Conservation (phyloP, 257 asterid genomes). For the Solanum bulbocastanum region DNA sequence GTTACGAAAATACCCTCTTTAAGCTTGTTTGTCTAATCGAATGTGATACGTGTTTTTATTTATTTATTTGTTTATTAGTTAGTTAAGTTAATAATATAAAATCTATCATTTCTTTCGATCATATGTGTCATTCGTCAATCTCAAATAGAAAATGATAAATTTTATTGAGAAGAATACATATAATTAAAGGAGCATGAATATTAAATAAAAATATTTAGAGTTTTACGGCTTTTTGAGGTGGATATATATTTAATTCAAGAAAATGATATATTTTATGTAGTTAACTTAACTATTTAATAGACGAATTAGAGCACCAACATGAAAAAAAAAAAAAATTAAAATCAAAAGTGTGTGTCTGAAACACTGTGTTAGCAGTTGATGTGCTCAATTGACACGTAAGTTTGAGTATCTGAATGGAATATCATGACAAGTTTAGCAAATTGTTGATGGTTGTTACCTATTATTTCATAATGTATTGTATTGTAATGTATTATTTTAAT, state of each 20-base stretch:
- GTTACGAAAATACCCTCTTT: background rate
- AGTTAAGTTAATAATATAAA: background rate
- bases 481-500: no score
- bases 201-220: no score
- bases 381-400: background rate
- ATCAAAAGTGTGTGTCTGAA: background rate
- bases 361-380: no score
- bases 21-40: background rate
- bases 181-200: background rate
- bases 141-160: background rate
- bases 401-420: no score
- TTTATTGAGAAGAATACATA: background rate
- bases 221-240: no score
- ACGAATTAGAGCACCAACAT: background rate
- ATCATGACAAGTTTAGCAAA: no score
- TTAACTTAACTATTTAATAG: no score
- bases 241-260: no score
- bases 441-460: background rate
- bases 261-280: no score
- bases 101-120: fast-evolving
- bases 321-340: no score
- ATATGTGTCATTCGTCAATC: background rate
- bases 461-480: background rate
- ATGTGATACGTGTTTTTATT: background rate
- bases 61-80: no score